phyloP scores from a whole-genome alignment of 441 rosid genomes.

The Gossypium lobatum region DNA sequence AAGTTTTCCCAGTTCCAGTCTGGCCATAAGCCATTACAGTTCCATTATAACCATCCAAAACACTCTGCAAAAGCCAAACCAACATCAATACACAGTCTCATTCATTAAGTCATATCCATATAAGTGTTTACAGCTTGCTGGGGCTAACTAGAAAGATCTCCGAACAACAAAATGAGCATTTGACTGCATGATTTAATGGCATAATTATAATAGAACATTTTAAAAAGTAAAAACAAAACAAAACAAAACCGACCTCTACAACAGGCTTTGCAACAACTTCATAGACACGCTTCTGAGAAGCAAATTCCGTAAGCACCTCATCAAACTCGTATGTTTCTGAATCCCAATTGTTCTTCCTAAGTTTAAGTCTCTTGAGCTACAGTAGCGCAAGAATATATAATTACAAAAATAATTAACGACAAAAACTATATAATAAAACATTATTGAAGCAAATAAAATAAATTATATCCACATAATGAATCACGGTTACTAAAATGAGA shows the following conservation, averaged over 20 bases:
- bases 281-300: slow-evolving; percentile 92
- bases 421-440: background rate
- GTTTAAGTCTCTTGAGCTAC: slow-evolving; percentile 84
- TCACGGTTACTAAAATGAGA: background rate
- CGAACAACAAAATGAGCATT: background rate
- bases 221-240: background rate
- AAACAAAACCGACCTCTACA: slow-evolving; percentile 75
- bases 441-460: background rate
- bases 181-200: background rate
- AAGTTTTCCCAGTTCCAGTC: slow-evolving; percentile 98
- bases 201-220: background rate
- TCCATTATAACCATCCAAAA: slow-evolving; percentile 96
- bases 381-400: background rate
- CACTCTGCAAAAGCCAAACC: slow-evolving; percentile 49
- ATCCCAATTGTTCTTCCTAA: slow-evolving; percentile 93
- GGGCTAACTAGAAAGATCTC: background rate
- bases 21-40: slow-evolving; percentile 99
- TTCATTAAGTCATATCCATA: background rate
- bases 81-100: background rate
- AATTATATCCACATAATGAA: background rate
- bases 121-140: background rate
- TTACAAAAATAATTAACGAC: background rate
- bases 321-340: slow-evolving; percentile 89
- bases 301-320: slow-evolving; percentile 84
- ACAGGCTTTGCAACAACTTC: slow-evolving; percentile 99